phyloP scores from a whole-genome alignment of 257 asterid species.

The Solanum sejunctum region DNA sequence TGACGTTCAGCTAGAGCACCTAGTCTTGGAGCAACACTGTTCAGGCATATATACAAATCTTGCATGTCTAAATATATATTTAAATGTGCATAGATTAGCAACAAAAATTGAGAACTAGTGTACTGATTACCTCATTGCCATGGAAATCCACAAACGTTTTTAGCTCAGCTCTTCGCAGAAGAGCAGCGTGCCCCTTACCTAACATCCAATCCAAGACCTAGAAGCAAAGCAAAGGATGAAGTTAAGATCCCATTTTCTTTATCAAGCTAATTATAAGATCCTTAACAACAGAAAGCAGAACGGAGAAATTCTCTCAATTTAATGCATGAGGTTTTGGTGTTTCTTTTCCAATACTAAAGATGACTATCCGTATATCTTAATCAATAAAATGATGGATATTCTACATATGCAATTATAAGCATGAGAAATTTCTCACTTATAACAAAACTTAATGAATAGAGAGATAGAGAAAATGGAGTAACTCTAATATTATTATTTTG shows the following conservation, averaged over 20 bases:
- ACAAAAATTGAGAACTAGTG: neutral
- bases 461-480: neutral
- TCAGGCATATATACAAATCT: neutral
- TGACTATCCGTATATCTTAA: neutral
- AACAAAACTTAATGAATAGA: neutral
- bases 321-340: neutral
- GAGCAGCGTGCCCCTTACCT: conserved; percentile 96
- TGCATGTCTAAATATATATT: neutral
- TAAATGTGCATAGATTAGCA: neutral
- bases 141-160: conserved; percentile 98
- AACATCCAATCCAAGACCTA: conserved; percentile 96
- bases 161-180: conserved; percentile 89
- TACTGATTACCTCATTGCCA: conserved; percentile 71
- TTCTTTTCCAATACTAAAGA: neutral
- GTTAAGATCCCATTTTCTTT: neutral
- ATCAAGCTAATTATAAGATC: neutral
- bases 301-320: neutral
- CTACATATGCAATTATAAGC: neutral
- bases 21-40: neutral
- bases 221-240: neutral
- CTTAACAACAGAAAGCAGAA: neutral
- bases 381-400: neutral
- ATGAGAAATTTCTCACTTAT: neutral
- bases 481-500: neutral
- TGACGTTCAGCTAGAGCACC: neutral